Evolutionary conservation across 345 rosid species (phyloP).

Genomic region (Eucalyptus grandis): DNA sequence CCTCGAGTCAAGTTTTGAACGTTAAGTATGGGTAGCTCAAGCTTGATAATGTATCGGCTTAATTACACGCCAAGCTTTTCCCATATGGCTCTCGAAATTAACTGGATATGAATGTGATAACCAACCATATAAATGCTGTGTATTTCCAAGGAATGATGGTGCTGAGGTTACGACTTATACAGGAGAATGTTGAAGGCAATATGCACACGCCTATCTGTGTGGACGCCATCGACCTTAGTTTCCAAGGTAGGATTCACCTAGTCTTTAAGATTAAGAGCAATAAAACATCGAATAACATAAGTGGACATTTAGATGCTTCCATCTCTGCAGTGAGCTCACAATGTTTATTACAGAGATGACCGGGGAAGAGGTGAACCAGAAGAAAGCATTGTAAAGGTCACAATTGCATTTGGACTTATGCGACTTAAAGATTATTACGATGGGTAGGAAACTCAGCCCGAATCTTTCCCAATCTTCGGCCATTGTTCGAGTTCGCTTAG

Average conservation of each 20-base stretch:
- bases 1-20: neutral
- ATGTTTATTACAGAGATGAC: neutral
- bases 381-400: neutral
- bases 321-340: neutral
- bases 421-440: neutral
- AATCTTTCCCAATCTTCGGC: neutral
- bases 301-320: neutral
- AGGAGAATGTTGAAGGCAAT: neutral
- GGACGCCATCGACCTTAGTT: neutral
- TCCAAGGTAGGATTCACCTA: neutral
- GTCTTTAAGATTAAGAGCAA: neutral
- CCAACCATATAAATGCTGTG: neutral
- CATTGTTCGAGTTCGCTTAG: no score
- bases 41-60: neutral
- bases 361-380: accelerated
- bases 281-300: neutral
- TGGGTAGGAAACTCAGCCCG: neutral
- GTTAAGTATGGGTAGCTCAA: neutral
- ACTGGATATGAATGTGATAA: neutral
- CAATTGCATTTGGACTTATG: neutral
- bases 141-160: neutral
- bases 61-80: neutral
- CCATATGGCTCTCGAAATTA: neutral
- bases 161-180: neutral
- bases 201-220: neutral